Conservation (phyloP, 2,329 filamentous ascomycete genomes). For the Arthroderma sp. region DNA sequence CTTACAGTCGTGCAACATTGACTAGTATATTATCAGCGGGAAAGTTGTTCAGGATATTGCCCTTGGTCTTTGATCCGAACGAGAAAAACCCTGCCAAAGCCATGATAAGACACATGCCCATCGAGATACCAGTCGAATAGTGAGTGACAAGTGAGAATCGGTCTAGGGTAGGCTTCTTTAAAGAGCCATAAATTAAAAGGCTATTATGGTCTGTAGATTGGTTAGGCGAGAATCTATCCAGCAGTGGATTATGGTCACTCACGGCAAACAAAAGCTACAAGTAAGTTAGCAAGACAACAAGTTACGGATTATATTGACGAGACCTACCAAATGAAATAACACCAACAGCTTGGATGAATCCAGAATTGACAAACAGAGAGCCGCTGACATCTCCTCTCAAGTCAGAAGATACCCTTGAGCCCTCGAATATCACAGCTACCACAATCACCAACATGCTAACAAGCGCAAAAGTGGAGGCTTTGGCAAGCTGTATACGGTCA, state of each 20-base stretch:
- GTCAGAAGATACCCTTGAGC: constrained; percentile 57
- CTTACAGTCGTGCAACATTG: constrained; percentile 72
- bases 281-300: constrained; percentile 20
- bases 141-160: constrained; percentile 89
- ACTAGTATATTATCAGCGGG: constrained; percentile 81
- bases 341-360: constrained; percentile 89
- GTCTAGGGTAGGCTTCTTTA: constrained; percentile 87
- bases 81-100: constrained; percentile 80
- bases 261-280: constrained; percentile 52
- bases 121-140: constrained; percentile 78
- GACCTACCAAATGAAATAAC: constrained; percentile 87
- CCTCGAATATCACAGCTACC: constrained; percentile 74
- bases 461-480: constrained; percentile 85
- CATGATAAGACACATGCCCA: constrained; percentile 82
- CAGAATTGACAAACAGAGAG: constrained; percentile 65
- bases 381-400: constrained; percentile 57
- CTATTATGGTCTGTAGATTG: constrained; percentile 65
- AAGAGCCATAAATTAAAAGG: constrained; percentile 89
- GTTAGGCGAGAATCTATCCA: constrained; percentile 8
- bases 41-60: constrained; percentile 98
- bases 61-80: constrained; percentile 81
- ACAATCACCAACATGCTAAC: constrained; percentile 89
- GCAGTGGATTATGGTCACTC: constrained; percentile 16
- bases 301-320: background rate
- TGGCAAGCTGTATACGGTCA: constrained; percentile 57